Evolutionary conservation across 768 basidiomycete genomes (phyloP).

Genomic region (Boletus subparvulus): DNA sequence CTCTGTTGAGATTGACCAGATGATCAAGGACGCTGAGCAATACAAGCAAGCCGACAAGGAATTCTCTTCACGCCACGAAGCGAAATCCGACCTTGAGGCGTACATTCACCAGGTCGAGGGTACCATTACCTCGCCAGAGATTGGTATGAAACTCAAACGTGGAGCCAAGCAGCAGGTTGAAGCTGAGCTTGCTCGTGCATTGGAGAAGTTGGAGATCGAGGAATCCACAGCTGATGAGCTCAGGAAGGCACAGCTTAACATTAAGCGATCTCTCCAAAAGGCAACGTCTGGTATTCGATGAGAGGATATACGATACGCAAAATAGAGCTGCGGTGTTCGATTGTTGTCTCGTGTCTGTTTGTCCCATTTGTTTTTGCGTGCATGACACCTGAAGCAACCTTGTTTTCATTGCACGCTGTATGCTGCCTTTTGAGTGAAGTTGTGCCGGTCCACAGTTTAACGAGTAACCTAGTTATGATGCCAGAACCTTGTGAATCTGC

Average conservation of each 20-base stretch:
- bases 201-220: slow-evolving; percentile 98
- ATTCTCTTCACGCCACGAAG: slow-evolving; percentile 96
- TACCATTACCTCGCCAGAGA: slow-evolving; percentile 94
- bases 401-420: slow-evolving; percentile 8
- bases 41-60: slow-evolving; percentile 97
- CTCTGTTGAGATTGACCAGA: slow-evolving; percentile 96
- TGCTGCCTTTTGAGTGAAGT: not conserved
- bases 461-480: slow-evolving; percentile 7
- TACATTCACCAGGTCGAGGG: slow-evolving; percentile 97
- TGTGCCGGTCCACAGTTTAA: too few relatives aligned
- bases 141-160: slow-evolving; percentile 98
- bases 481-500: slow-evolving; percentile 64
- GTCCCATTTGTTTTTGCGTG: slow-evolving; percentile 7
- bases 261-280: slow-evolving; percentile 98
- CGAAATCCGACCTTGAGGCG: slow-evolving; percentile 96
- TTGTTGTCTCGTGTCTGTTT: slow-evolving; percentile 19
- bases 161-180: slow-evolving; percentile 94
- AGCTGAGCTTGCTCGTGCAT: slow-evolving; percentile 94
- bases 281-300: slow-evolving; percentile 88
- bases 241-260: slow-evolving; percentile 90
- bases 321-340: slow-evolving; percentile 16
- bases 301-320: slow-evolving; percentile 24
- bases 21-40: slow-evolving; percentile 99
- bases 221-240: slow-evolving; percentile 92
- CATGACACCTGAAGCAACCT: slow-evolving; percentile 18